These are phyloP conservation scores for Tricholoma furcatifolium DNA, from an alignment of 768 basidiomycete genomes.

Conservation along the genomic window DNA sequence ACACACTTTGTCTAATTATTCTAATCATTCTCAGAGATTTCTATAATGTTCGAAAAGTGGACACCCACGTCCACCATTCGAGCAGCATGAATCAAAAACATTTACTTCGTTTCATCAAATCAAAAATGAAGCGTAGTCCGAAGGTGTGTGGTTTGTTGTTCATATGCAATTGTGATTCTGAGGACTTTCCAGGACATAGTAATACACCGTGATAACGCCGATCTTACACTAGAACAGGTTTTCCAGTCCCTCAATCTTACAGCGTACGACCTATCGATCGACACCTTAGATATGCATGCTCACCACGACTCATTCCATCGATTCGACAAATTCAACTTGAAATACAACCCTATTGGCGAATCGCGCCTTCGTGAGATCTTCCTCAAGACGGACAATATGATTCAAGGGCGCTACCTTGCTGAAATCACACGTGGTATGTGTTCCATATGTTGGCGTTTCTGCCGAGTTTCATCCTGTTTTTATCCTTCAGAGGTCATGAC, in stretches of 20 bases:
- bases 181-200: conserved; percentile 75
- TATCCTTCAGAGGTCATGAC: conserved; percentile 81
- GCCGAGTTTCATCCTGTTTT: neutral
- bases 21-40: conserved; percentile 72
- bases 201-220: conserved; percentile 89
- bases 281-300: conserved; percentile 99
- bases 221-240: conserved; percentile 89
- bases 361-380: conserved; percentile 95
- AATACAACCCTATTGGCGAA: conserved; percentile 97
- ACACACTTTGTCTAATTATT: neutral
- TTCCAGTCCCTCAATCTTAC: conserved; percentile 93
- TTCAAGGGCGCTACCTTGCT: conserved; percentile 90
- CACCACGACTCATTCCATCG: conserved; percentile 98
- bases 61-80: conserved; percentile 98
- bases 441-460: neutral
- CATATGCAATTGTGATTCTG: neutral
- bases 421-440: conserved; percentile 84
- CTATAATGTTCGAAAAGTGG: conserved; percentile 97
- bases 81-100: conserved; percentile 99
- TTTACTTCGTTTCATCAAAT: conserved; percentile 95
- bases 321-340: conserved; percentile 97
- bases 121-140: conserved; percentile 91
- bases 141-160: conserved; percentile 43
- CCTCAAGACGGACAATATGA: conserved; percentile 95
- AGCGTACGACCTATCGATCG: conserved; percentile 97